Evolutionary conservation across 179 eudicot genomes (phyloP), one percentile per base, ranked within the genome.

Genomic region (Sideroxylon spinosum): DNA sequence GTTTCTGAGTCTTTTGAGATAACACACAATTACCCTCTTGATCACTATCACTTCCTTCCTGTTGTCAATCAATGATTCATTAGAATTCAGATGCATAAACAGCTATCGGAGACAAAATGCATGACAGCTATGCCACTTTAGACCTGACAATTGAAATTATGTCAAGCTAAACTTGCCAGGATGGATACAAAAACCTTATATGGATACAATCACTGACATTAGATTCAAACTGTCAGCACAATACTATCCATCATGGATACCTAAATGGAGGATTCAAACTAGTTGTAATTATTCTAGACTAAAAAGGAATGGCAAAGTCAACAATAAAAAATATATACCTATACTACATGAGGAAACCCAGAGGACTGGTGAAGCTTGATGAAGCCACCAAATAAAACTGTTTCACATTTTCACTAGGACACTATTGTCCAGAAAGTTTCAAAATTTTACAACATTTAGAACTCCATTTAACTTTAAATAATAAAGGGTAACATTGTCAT

Each of bases 11-110:
- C 59, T 87, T 96, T 23, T 87, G 89, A 71, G 89, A 84, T 65
- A 82, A 37, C 83, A 87, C 89, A 78, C 87, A 95, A 85, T 88
- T 94, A 87, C 93, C 91, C 84, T 96, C 99, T 86, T 86, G 90
- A 72, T 89, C 97, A 84, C 94, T 88, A 81, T 92, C 97, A 63
- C 92, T 94, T 78, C 91, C 98, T 78, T 83, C 97, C 98, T 94
- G 87, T 76, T 3, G 44, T 37, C 48, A 84, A 71, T 11, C 48
- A 74, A 81, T 46, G 83, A 81, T 66, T 44, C 61, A 28, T 64
- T 17, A 63, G 22, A 48, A 26, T 12, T 29, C 25, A 1, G 63
- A 68, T 19, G 57, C 19, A 68, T 19, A 52, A 12, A 22, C 32
- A 32, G 26, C 23, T 26, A 17, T 55, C 62, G 1, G 16, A 66